A percentile compares a stretch with the other conserved stretches of the same genome.
Evolutionary conservation across 1,139 yeast genomes (phyloP).

Genomic region (Pichia sp.): DNA sequence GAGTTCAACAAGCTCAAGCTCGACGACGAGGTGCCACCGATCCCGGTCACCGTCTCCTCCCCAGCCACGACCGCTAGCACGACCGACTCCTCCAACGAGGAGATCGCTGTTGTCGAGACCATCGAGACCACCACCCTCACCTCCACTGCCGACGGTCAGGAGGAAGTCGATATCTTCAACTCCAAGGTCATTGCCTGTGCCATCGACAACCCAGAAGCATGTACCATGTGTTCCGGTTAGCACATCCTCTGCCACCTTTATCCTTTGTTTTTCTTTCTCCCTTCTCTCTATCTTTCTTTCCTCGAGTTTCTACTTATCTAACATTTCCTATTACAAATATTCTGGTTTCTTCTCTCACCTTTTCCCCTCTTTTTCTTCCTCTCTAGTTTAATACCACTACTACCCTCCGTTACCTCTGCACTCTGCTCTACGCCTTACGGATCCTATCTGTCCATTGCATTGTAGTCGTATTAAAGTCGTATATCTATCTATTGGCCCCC

Average conservation of each 20-base stretch:
- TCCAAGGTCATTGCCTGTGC: slow-evolving; percentile 96
- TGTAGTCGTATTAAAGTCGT: too few relatives aligned
- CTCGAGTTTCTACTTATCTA: neutral
- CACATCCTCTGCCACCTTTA: neutral
- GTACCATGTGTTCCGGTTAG: slow-evolving; percentile 98
- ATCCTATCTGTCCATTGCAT: too few relatives aligned
- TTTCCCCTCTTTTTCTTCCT: neutral
- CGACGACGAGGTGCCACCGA: slow-evolving; percentile 24
- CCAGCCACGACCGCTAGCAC: slow-evolving; percentile 1
- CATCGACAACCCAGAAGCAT: slow-evolving; percentile 91
- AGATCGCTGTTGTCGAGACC: slow-evolving; percentile 24
- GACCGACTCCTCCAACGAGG: neutral
- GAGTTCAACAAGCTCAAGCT: slow-evolving; percentile 25
- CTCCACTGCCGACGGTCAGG: slow-evolving; percentile 18
- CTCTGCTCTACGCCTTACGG: too few relatives aligned
- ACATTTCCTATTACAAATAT: neutral
- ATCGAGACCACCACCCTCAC: slow-evolving; percentile 17
- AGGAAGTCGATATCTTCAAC: slow-evolving; percentile 70
- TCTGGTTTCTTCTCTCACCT: neutral
- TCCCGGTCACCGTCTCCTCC: slow-evolving; percentile 10
- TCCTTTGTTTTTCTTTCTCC: neutral
- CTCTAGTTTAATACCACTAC: neutral
- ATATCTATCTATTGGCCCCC: too few relatives aligned
- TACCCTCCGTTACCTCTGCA: neutral
- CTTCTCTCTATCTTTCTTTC: neutral